Evolutionary conservation across 2,329 filamentous ascomycete genomes (phyloP).

Genomic region (Fusarium armeniacum): DNA sequence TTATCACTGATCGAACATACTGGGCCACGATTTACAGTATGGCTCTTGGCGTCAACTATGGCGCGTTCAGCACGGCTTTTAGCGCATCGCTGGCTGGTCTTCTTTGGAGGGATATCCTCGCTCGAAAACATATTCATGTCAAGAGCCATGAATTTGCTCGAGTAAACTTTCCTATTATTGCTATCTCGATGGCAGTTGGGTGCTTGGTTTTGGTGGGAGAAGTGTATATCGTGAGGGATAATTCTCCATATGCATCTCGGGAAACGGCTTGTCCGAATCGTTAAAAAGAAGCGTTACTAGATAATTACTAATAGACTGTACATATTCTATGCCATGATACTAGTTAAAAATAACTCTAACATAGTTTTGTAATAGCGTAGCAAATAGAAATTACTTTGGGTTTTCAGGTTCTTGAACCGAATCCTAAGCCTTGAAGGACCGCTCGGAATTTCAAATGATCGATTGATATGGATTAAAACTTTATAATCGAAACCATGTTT

Average conservation of each 20-base stretch:
- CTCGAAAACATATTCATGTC: conserved; percentile 76
- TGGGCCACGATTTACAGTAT: conserved; percentile 82
- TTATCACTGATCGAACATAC: conserved; percentile 75
- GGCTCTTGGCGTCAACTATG: conserved; percentile 81
- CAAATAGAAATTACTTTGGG: too few species aligned
- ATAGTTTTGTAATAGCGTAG: rapidly evolving
- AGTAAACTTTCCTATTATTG: conserved; percentile 78
- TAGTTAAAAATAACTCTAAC: too few species aligned
- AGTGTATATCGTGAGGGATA: conserved; percentile 66
- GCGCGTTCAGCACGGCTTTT: conserved; percentile 79
- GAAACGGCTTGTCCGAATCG: conserved; percentile 11
- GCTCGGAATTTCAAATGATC: too few species aligned
- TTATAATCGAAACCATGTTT: too few species aligned
- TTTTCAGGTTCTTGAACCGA: too few species aligned
- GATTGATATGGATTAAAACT: too few species aligned
- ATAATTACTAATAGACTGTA: conserved; percentile 1
- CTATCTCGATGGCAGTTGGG: conserved; percentile 75
- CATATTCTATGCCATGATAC: background rate
- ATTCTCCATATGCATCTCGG: conserved; percentile 25
- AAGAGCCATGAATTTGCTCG: conserved; percentile 74
- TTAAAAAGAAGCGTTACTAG: background rate
- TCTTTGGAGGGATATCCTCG: conserved; percentile 79
- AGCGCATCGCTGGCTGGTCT: conserved; percentile 79
- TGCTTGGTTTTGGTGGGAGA: conserved; percentile 73
- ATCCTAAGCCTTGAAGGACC: too few species aligned